These are phyloP conservation scores for Raffaelea albimanens DNA, from an alignment of 2,329 filamentous ascomycete species.

Conservation along the genomic window DNA sequence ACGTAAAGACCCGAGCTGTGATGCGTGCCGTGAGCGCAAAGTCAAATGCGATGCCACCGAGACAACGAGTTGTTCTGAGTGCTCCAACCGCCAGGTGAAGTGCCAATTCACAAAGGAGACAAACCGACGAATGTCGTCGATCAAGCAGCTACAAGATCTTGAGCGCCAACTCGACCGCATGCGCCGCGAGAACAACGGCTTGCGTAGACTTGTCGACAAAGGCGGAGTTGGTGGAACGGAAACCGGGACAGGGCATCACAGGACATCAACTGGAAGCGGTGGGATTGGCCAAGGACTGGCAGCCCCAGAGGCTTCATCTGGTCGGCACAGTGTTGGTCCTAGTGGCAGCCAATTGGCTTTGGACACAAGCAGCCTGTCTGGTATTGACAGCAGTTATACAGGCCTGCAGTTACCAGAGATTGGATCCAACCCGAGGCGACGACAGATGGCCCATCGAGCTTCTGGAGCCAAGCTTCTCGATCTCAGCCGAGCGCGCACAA, in stretches of 20 bases:
- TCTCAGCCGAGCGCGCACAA: conserved; percentile 21
- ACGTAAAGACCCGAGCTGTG: conserved; percentile 93
- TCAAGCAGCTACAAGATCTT: conserved; percentile 96
- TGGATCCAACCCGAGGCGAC: conserved; percentile 54
- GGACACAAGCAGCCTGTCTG: conserved; percentile 18
- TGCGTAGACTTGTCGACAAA: conserved; percentile 55
- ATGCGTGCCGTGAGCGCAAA: conserved; percentile 83
- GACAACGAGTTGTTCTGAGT: conserved; percentile 92
- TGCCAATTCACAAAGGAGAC: conserved; percentile 99
- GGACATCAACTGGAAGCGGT: too few species aligned
- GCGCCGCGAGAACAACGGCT: conserved; percentile 67
- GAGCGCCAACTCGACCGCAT: conserved; percentile 81
- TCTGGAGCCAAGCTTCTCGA: conserved; percentile 23
- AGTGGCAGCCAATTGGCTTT: conserved; percentile 34
- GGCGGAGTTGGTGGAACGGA: conserved; percentile 25
- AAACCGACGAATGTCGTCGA: conserved; percentile 96
- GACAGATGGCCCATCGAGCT: conserved; percentile 31
- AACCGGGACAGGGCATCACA: conserved; percentile 21
- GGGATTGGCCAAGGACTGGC: too few species aligned
- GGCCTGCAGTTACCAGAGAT: conserved; percentile 52
- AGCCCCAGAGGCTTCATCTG: too few species aligned
- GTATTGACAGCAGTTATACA: background rate
- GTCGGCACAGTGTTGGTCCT: background rate
- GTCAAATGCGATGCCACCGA: conserved; percentile 94
- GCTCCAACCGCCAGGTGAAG: conserved; percentile 90